Base-by-base conservation (phyloP, 1,139 yeast species). In the Yamadazyma triangularis region DNA sequence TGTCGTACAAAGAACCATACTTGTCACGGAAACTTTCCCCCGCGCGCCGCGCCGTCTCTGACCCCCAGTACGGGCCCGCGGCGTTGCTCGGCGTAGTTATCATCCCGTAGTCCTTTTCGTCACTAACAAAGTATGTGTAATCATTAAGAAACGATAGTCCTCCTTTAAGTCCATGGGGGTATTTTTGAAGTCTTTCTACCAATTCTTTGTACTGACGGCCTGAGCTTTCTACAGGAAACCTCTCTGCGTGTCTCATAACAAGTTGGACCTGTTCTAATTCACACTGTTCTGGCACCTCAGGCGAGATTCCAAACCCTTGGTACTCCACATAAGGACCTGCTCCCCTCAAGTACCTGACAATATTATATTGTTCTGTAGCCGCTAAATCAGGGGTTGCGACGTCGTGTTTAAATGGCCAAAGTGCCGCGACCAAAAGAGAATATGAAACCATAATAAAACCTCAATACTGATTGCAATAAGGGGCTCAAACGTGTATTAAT, bases 201-300 rank as follows among this genome's bases (percentile, higher is more conserved):
- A 56, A 51, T 2, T 47, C 45, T 23, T 53, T 50, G 37, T 48
- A 49, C 12, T 41, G 32, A 30, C 46, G 29, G 14, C 65, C 69
- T 12, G 48, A 47, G 20, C 49, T 42, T 12, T 47, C 47, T 4
- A 62, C 52, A 13, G 86, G 87, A 49, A 64, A 82, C 44, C 89
- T 61, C 47, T 79, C 88, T n/a, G 88, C 89, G 45, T 82, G 89
- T 48, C 91, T 70, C 36, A 71, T 64, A 29, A 76, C 56, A 38
- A 77, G 53, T 40, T 77, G 78, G 10, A 79, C 84, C 50, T 79
- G 87, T 39, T 77, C 79, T 29, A 80, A 64, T 4, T 58, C 50
- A 48, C 85, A 74, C 29, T 65, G 64, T 2, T 50, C 60, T 9
- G 88, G 87, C 25, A 58, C 43, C 18, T 54, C 64, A 22, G 70